Percentiles rank a stretch among this genome's conserved stretches.
phyloP scores from a whole-genome alignment of 2,329 filamentous ascomycete genomes.

The Fusarium siculi region DNA sequence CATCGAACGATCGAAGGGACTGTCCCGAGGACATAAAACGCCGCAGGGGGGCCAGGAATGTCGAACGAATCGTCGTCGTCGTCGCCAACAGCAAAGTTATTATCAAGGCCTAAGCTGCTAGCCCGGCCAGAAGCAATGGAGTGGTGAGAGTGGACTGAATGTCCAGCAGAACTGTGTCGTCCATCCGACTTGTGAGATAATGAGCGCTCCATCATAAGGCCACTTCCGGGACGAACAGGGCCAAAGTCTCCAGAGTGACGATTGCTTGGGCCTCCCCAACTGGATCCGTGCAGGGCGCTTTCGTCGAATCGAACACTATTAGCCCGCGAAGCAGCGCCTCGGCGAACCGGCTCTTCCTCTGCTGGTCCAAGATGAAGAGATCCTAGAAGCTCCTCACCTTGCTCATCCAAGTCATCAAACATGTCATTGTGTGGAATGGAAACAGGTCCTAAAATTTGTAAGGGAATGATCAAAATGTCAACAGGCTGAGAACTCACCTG shows the following conservation, averaged over 20 bases:
- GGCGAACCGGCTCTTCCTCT: conserved; percentile 85
- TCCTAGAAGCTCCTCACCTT: conserved; percentile 80
- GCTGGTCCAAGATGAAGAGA: conserved; percentile 82
- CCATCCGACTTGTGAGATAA: conserved; percentile 97
- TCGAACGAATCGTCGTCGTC: conserved; percentile 77
- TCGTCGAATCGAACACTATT: conserved; percentile 99
- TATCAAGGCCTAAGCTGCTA: conserved; percentile 88
- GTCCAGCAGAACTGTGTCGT: conserved; percentile 90
- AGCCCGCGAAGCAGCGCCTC: conserved; percentile 88
- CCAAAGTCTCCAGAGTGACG: conserved; percentile 86
- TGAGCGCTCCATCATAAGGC: conserved; percentile 89
- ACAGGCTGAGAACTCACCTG: conserved; percentile 68
- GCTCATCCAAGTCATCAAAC: conserved; percentile 91
- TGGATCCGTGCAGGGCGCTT: conserved; percentile 86
- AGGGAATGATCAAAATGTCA: conserved; percentile 12
- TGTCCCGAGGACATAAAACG: conserved; percentile 85
- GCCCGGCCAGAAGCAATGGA: conserved; percentile 82
- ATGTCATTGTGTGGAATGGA: conserved; percentile 84
- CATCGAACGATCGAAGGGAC: conserved; percentile 95
- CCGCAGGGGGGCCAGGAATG: conserved; percentile 80
- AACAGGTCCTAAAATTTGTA: conserved; percentile 71
- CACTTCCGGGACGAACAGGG: conserved; percentile 80
- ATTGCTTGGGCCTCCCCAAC: conserved; percentile 81
- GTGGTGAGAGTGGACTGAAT: conserved; percentile 74
- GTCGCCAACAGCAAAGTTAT: conserved; percentile 69